Evolutionary conservation across 1,139 yeast genomes (phyloP).

Genomic region (Geotrichum restrictum): DNA sequence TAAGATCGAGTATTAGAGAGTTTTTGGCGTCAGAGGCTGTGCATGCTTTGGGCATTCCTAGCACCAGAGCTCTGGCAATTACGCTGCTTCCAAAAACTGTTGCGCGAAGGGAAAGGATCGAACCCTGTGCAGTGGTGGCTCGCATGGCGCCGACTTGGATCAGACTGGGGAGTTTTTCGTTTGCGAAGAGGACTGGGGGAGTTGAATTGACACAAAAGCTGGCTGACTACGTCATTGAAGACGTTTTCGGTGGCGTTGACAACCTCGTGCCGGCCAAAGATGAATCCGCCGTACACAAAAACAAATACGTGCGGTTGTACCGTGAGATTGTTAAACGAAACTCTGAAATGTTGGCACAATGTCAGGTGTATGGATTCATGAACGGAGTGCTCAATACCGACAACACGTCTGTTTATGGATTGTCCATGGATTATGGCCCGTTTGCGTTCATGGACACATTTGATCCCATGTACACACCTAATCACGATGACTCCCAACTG

Average conservation of each 20-base stretch:
- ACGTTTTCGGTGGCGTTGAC: slow-evolving; percentile 49
- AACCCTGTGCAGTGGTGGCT: slow-evolving; percentile 79
- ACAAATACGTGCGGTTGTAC: slow-evolving; percentile 66
- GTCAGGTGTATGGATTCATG: slow-evolving; percentile 89
- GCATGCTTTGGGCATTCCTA: slow-evolving; percentile 76
- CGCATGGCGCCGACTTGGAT: slow-evolving; percentile 86
- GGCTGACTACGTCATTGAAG: slow-evolving; percentile 68
- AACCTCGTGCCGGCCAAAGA: slow-evolving; percentile 34
- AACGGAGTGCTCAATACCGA: slow-evolving; percentile 95
- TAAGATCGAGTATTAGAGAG: slow-evolving; percentile 83
- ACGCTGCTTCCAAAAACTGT: slow-evolving; percentile 67
- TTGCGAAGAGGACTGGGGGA: slow-evolving; percentile 72
- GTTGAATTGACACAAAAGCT: slow-evolving; percentile 57
- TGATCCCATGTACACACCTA: slow-evolving; percentile 79
- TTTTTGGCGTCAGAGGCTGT: slow-evolving; percentile 80
- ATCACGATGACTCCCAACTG: slow-evolving; percentile 72
- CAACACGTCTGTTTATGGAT: slow-evolving; percentile 80
- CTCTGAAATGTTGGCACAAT: slow-evolving; percentile 72
- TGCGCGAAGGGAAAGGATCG: slow-evolving; percentile 70
- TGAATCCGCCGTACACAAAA: slow-evolving; percentile 24
- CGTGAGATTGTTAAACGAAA: slow-evolving; percentile 66
- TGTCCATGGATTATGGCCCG: slow-evolving; percentile 92
- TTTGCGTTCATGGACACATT: slow-evolving; percentile 84
- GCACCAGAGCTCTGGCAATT: slow-evolving; percentile 77
- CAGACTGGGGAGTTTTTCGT: slow-evolving; percentile 84